phyloP scores from a whole-genome alignment of 2,329 filamentous ascomycete genomes.

The Pyrenophora tritici-repentis region DNA sequence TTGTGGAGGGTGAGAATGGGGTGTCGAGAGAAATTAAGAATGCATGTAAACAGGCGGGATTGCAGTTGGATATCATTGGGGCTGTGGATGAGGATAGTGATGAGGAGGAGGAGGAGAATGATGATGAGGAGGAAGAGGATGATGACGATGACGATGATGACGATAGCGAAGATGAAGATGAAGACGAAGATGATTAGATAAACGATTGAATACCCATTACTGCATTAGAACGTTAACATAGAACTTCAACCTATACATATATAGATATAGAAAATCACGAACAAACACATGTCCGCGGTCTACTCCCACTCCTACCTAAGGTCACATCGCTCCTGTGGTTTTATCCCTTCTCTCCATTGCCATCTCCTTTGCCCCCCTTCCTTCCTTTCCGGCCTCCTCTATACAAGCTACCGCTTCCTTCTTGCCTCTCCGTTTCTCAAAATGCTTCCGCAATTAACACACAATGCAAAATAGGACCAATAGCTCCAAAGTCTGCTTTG shows the following conservation, averaged over 20 bases:
- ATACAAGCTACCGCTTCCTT: no score
- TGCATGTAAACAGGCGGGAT: slow-evolving; percentile 25
- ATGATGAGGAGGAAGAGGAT: background rate
- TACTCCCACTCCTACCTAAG: no score
- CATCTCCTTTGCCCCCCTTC: background rate
- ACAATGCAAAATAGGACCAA: slow-evolving; percentile 13
- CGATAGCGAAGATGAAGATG: no score
- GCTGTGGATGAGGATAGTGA: slow-evolving; percentile 20
- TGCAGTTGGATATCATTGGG: slow-evolving; percentile 57
- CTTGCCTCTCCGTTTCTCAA: slow-evolving; percentile 8
- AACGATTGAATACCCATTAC: background rate
- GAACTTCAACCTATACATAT: no score
- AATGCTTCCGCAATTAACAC: slow-evolving; percentile 8
- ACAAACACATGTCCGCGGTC: no score
- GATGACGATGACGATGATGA: background rate
- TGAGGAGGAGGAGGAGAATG: background rate
- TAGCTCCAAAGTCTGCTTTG: slow-evolving; percentile 24
- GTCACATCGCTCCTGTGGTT: no score
- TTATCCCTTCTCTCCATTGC: slow-evolving; percentile 3
- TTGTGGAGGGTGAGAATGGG: slow-evolving; percentile 32
- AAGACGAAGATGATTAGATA: background rate
- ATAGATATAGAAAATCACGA: background rate
- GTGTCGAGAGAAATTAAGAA: slow-evolving; percentile 31
- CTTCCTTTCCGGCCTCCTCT: background rate
- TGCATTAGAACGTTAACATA: no score